Evolutionary conservation across 805 yeast species (phyloP), one percentile per base, ranked within the genome.

Genomic region (Schwanniomyces polymorphus): DNA sequence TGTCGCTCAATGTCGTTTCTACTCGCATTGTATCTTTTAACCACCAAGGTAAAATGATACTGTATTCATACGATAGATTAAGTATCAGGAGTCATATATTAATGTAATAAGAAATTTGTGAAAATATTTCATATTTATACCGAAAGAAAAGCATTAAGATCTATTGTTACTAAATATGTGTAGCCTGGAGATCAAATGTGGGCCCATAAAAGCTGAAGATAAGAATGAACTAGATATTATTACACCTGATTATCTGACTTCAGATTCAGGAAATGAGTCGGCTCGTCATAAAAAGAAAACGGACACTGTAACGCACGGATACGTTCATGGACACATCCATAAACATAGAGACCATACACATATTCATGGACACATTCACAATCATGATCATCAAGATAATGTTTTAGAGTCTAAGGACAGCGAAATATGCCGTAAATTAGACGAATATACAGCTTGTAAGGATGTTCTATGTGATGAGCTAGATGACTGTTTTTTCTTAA

Each of bases 261-360:
- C 35, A 31, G 35, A 31, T 7, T 31, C 35, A 14, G 21, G 9
- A 12, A 4, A 14, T 31, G 35, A 31, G 8, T 31, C 35, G n/a
- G 34, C 16, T 12, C 14, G 9, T 16, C 7, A 4, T 31, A 11
- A 23, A 14, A 25, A 39, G 17, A 31, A 35, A 49, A 49, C 35
- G 48, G 27, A 35, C 17, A 26, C 58, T 8, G 46, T 58, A 39
- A 64, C 71, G 25, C 80, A 78, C 48, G 86, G 86, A 17, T 70
- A 78, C n/a, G 82, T 82, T 14, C 88, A 82, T 62, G 88, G 88
- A 3, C 88, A 82, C 55, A 80, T 82, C 17, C 87, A 82, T 62
- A 80, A 79, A 55, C 84, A 80, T 58, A 72, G 75, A 47, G 81
- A 80, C 55, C 77, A 82, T 56, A 80, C 85, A 6, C 82, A 81